These are phyloP conservation scores for Arabis alpina DNA, from an alignment of 345 rosid genomes.

Conservation along the genomic window DNA sequence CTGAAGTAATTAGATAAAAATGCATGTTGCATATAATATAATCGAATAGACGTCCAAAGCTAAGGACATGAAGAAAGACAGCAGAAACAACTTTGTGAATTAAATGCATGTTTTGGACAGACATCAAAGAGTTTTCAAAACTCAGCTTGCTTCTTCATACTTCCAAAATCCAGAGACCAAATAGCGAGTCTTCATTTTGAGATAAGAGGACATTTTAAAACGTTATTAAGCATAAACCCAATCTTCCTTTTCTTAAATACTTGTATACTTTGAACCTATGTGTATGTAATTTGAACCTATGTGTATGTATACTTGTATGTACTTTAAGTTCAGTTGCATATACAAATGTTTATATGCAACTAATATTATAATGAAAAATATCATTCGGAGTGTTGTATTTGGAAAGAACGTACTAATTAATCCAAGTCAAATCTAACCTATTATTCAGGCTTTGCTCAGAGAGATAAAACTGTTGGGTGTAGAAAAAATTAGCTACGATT, in stretches of 20 bases:
- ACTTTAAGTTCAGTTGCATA: background rate
- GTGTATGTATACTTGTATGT: background rate
- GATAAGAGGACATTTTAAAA: constrained; percentile 1
- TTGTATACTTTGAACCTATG: background rate
- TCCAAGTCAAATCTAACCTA: constrained; percentile 4
- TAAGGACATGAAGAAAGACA: constrained; percentile 15
- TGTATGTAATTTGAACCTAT: background rate
- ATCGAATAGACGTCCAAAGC: background rate
- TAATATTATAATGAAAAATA: background rate
- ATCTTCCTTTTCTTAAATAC: background rate
- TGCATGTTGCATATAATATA: background rate
- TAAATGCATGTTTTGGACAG: constrained; percentile 33
- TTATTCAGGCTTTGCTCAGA: background rate
- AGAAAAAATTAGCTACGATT: background rate
- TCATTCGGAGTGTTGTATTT: background rate
- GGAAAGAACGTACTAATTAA: background rate
- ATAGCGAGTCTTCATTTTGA: background rate
- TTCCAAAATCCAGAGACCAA: constrained; percentile 22
- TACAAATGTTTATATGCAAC: background rate
- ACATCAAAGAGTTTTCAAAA: constrained; percentile 20
- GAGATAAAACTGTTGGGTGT: background rate
- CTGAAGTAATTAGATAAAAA: background rate
- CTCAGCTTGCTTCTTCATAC: constrained; percentile 8
- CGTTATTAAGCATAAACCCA: background rate
- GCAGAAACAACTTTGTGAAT: constrained; percentile 33